phyloP scores from a whole-genome alignment of 208 protist species.

The Acanthamoeba sp. region DNA sequence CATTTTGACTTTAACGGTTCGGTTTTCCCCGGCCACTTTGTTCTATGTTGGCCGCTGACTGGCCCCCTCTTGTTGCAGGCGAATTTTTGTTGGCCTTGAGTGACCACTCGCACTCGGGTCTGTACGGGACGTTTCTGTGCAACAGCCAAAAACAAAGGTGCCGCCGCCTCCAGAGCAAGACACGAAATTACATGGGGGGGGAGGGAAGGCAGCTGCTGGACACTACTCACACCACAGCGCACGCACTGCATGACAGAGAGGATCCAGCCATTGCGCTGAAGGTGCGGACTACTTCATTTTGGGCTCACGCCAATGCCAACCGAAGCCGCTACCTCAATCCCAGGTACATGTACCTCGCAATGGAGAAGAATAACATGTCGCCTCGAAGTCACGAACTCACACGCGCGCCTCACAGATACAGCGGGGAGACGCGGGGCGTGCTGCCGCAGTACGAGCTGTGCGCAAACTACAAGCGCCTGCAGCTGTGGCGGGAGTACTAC shows the following conservation, averaged over 20 bases:
- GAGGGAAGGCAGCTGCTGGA: no score
- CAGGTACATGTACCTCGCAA: no score
- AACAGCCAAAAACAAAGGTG: slow-evolving; percentile 45
- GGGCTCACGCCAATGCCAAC: slow-evolving; percentile 21
- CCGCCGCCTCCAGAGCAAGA: no score
- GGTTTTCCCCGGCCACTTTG: neutral
- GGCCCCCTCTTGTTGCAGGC: neutral
- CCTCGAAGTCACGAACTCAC: no score
- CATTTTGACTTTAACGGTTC: slow-evolving; percentile 20
- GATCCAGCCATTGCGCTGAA: neutral
- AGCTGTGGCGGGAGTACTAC: slow-evolving; percentile 67
- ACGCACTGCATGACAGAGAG: neutral
- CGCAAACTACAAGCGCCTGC: slow-evolving; percentile 44
- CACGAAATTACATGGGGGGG: no score
- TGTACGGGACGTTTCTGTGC: slow-evolving; percentile 60
- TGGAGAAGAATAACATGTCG: no score
- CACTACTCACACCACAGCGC: no score
- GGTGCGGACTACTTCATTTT: slow-evolving; percentile 59
- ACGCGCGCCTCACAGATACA: neutral
- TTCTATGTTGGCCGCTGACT: no score
- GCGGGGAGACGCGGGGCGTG: neutral
- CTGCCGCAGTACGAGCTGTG: slow-evolving; percentile 37
- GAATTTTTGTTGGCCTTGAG: neutral
- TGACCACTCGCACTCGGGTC: slow-evolving; percentile 38
- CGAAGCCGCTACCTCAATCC: slow-evolving; percentile 27